Conservation (phyloP, 805 yeast genomes). For the Saturnispora galanensis region DNA sequence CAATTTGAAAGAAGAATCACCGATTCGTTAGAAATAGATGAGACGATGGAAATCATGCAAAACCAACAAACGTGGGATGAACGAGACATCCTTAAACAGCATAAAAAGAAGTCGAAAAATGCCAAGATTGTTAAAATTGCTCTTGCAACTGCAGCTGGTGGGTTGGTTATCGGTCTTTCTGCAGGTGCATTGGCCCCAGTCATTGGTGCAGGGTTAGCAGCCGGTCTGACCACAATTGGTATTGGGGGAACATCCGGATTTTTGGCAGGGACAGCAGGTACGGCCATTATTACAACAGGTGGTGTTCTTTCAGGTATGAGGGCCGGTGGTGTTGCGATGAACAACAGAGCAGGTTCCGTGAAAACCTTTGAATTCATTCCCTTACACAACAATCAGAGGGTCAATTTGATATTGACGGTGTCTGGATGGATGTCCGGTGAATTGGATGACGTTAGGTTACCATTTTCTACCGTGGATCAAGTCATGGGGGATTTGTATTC, state of each 20-base stretch:
- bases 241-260: slow-evolving; percentile 89
- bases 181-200: slow-evolving; percentile 96
- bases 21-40: slow-evolving; percentile 78
- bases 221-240: slow-evolving; percentile 92
- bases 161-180: slow-evolving; percentile 84
- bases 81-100: slow-evolving; percentile 51
- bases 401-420: slow-evolving; percentile 78
- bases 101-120: slow-evolving; percentile 56
- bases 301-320: slow-evolving; percentile 87
- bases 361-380: slow-evolving; percentile 92
- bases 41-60: slow-evolving; percentile 27
- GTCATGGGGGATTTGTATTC: slow-evolving; percentile 95
- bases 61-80: slow-evolving; percentile 61
- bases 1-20: slow-evolving; percentile 89
- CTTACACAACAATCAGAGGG: slow-evolving; percentile 78
- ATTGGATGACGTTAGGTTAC: slow-evolving; percentile 90
- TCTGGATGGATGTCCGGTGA: slow-evolving; percentile 98
- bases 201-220: slow-evolving; percentile 97
- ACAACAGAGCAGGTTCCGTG: slow-evolving; percentile 80
- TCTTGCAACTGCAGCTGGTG: slow-evolving; percentile 92
- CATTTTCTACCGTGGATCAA: slow-evolving; percentile 94
- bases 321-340: slow-evolving; percentile 81
- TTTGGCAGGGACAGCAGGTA: slow-evolving; percentile 94
- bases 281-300: slow-evolving; percentile 85
- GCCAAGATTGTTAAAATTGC: slow-evolving; percentile 81